These are phyloP conservation scores for Glutinoglossum americanum DNA, from an alignment of 495 filamentous ascomycete genomes.

Conservation along the genomic window DNA sequence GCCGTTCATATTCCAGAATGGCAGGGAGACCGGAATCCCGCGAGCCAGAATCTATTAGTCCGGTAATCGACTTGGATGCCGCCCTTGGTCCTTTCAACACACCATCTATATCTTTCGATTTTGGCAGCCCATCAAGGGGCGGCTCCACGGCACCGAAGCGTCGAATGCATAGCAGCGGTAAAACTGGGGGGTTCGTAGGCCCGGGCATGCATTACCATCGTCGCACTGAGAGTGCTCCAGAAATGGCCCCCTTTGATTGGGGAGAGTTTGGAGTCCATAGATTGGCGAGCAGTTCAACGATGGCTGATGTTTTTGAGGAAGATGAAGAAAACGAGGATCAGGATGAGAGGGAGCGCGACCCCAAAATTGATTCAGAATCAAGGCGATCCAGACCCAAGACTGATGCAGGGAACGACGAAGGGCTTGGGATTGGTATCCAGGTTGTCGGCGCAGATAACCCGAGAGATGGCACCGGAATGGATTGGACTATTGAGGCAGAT, in stretches of 20 bases:
- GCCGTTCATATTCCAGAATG: neutral
- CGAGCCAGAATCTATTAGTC: slow-evolving; percentile 35
- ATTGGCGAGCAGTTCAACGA: slow-evolving; percentile 40
- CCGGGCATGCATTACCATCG: slow-evolving; percentile 81
- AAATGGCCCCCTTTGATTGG: slow-evolving; percentile 57
- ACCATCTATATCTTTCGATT: slow-evolving; percentile 22
- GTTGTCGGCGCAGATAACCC: slow-evolving; percentile 20
- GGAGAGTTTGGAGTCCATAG: slow-evolving; percentile 10
- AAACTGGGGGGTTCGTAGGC: slow-evolving; percentile 49
- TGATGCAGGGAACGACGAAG: slow-evolving; percentile 7
- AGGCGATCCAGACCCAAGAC: slow-evolving; percentile 10
- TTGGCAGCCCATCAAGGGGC: slow-evolving; percentile 31
- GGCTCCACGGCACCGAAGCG: slow-evolving; percentile 36
- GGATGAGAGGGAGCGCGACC: slow-evolving; percentile 14
- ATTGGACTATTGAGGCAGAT: neutral
- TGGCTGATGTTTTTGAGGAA: slow-evolving; percentile 88
- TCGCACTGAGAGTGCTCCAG: slow-evolving; percentile 79
- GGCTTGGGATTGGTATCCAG: slow-evolving; percentile 20
- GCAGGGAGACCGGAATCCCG: neutral
- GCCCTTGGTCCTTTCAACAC: slow-evolving; percentile 88
- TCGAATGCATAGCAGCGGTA: slow-evolving; percentile 75
- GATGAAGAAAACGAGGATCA: slow-evolving; percentile 64
- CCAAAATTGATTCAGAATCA: slow-evolving; percentile 13
- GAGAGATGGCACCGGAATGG: neutral
- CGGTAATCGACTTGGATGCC: slow-evolving; percentile 84